phyloP scores from a whole-genome alignment of 2,329 filamentous ascomycete genomes.

The Exophiala sp. region DNA sequence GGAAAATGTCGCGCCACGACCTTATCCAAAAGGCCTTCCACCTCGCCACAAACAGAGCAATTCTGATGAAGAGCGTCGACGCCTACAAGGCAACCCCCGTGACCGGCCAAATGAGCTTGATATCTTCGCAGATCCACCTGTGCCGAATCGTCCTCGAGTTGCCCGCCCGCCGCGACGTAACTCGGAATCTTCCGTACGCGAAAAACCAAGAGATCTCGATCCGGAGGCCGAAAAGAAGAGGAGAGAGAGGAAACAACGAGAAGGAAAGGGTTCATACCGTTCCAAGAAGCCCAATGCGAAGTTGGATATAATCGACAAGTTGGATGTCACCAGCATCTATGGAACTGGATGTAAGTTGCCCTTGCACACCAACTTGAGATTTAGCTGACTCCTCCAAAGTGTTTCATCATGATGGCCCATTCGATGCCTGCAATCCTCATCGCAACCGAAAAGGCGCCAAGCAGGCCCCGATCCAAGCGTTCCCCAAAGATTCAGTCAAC shows the following conservation, averaged over 20 bases:
- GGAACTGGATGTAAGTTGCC: slow-evolving; percentile 73
- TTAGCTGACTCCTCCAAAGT: slow-evolving; percentile 48
- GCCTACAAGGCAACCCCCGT: slow-evolving; percentile 34
- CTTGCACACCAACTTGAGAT: background rate
- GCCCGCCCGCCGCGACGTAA: slow-evolving; percentile 52
- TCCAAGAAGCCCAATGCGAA: slow-evolving; percentile 33
- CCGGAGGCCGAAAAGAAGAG: slow-evolving; percentile 48
- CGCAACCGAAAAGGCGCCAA: slow-evolving; percentile 79
- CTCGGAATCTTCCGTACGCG: slow-evolving; percentile 59
- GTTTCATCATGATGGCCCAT: slow-evolving; percentile 96
- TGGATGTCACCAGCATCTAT: slow-evolving; percentile 94
- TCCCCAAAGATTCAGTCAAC: slow-evolving; percentile 86
- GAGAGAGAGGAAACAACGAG: slow-evolving; percentile 44
- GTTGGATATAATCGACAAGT: slow-evolving; percentile 89
- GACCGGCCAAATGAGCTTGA: slow-evolving; percentile 37
- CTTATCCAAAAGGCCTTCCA: slow-evolving; percentile 23
- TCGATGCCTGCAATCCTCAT: slow-evolving; percentile 91
- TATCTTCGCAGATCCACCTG: slow-evolving; percentile 46
- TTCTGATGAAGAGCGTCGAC: slow-evolving; percentile 32
- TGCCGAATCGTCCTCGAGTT: slow-evolving; percentile 36
- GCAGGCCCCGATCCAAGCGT: slow-evolving; percentile 90
- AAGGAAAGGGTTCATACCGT: slow-evolving; percentile 37
- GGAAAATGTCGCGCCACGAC: slow-evolving; percentile 33
- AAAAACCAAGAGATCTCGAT: slow-evolving; percentile 43
- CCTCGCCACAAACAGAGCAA: slow-evolving; percentile 32